phyloP scores from a whole-genome alignment of 352 stramenopile genomes.

The Phytopythium delawarense region DNA sequence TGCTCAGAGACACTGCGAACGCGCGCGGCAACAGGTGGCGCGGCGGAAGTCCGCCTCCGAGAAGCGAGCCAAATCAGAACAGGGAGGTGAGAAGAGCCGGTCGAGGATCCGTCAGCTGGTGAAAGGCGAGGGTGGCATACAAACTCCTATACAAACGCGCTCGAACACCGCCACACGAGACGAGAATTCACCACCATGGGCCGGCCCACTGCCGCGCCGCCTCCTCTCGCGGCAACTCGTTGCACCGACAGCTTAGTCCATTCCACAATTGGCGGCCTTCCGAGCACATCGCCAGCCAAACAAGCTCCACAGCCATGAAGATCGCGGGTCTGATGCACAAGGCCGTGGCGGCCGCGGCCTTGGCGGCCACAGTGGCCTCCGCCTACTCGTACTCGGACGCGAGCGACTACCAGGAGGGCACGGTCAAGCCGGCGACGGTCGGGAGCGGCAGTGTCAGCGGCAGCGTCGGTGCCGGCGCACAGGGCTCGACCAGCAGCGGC shows the following conservation, averaged over 20 bases:
- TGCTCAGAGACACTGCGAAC: not conserved
- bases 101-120: not conserved
- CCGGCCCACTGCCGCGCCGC: not conserved
- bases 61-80: not conserved
- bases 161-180: not conserved
- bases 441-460: not conserved
- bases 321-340: not conserved
- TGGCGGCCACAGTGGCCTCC: not conserved
- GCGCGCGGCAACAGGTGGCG: not conserved
- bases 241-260: not conserved
- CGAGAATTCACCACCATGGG: not conserved
- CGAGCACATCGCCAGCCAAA: not conserved
- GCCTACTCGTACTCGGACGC: not conserved
- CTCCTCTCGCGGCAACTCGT: not conserved
- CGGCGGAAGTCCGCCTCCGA: not conserved
- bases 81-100: not conserved
- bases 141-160: not conserved
- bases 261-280: not conserved
- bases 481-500: constrained; percentile 13
- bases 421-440: not conserved
- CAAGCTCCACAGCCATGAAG: not conserved
- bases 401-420: not conserved
- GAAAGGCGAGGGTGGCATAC: not conserved
- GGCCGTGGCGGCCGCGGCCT: not conserved
- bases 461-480: not conserved